Conservation (phyloP, 164 flowering plant genomes). For the Cinnamomum micranthum region DNA sequence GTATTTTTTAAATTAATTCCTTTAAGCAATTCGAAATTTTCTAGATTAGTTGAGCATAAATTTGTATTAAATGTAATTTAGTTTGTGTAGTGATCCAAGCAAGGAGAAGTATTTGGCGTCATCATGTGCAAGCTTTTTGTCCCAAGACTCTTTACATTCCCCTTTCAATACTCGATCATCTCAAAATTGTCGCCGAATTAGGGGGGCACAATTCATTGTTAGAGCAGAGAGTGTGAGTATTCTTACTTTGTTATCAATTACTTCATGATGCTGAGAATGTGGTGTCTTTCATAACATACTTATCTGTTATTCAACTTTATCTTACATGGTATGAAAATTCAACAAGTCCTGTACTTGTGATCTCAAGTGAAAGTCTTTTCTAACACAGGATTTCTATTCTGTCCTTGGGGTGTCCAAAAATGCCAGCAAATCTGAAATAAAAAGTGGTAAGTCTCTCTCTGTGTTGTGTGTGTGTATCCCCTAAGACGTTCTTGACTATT, state of each 20-base stretch:
- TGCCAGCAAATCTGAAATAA: conserved; percentile 88
- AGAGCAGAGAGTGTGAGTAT: conserved; percentile 75
- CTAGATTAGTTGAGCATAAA: background rate
- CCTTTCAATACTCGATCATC: conserved; percentile 30
- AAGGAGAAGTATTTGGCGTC: conserved; percentile 42
- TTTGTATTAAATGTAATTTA: background rate
- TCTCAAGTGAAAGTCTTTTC: conserved; percentile 2
- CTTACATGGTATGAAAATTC: background rate
- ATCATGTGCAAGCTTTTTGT: conserved; percentile 47
- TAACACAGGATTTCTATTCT: conserved; percentile 68
- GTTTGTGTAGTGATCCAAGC: conserved; percentile 34
- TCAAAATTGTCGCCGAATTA: conserved; percentile 29
- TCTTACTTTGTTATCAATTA: background rate
- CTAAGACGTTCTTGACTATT: no score
- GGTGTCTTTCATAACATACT: background rate
- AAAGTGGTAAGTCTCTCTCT: conserved; percentile 55
- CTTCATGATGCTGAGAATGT: background rate
- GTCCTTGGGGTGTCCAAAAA: conserved; percentile 81
- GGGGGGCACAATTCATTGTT: conserved; percentile 60
- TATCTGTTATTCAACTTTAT: background rate
- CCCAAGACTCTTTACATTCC: conserved; percentile 39
- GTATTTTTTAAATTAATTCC: background rate
- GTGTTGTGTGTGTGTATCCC: background rate
- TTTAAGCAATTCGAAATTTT: background rate
- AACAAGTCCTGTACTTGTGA: background rate